Conservation (phyloP, 805 yeast species). For the Pachysolen tannophilus region DNA sequence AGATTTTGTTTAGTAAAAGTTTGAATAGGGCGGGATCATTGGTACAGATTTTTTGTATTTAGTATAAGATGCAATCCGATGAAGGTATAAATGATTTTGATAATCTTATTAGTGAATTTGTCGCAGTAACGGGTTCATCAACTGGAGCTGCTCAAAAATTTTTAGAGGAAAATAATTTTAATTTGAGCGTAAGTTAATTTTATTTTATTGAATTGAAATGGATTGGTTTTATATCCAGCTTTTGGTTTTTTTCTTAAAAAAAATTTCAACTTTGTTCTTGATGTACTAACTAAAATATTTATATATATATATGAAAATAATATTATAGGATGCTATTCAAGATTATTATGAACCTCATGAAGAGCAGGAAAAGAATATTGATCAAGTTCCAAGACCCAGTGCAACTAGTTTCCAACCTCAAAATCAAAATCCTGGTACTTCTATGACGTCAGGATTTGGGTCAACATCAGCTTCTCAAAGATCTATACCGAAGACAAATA, state of each 20-base stretch:
- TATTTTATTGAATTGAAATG: too few relatives aligned
- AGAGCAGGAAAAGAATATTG: too few relatives aligned
- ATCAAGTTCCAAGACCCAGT: too few relatives aligned
- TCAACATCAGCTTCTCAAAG: neutral
- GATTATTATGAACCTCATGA: too few relatives aligned
- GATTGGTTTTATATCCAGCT: too few relatives aligned
- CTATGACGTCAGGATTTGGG: neutral
- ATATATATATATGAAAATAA: too few relatives aligned
- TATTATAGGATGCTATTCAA: too few relatives aligned
- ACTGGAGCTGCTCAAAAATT: conserved; percentile 29
- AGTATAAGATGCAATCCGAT: neutral
- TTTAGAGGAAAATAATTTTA: conserved; percentile 21
- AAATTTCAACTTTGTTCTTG: too few relatives aligned
- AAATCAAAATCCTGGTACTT: neutral
- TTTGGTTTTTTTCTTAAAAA: too few relatives aligned
- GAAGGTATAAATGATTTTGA: conserved; percentile 2
- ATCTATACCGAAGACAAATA: neutral
- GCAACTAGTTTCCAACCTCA: too few relatives aligned
- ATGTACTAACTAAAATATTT: too few relatives aligned
- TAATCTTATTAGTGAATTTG: conserved; percentile 22
- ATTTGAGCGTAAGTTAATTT: conserved; percentile 14
- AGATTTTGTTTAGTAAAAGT: neutral
- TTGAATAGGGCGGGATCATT: neutral
- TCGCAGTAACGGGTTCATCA: conserved; percentile 29
- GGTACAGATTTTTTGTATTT: neutral